Evolutionary conservation across 257 asterid genomes (phyloP), one percentile per base, ranked within the genome.

Genomic region (Plectranthus barbatus): DNA sequence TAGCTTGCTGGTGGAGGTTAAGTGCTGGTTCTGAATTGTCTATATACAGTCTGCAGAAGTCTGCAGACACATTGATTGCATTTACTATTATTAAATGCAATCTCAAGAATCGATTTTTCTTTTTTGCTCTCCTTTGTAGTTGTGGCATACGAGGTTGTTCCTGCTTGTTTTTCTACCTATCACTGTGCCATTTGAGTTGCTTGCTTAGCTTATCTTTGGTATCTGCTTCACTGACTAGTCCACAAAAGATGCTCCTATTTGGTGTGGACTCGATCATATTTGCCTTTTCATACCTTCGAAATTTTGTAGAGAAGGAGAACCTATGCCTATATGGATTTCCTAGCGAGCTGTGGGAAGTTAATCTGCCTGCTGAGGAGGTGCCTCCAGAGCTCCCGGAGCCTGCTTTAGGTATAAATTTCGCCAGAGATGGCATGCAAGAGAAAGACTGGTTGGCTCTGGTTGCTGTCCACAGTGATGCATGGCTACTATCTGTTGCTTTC

Each of bases 361-460:
- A 75, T 77, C 69, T 84, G 67, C 95, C 91, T 51, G 93, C 90
- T 66, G 93, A 84, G 75, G 94, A 87, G 77, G 91, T 87, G 74
- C 93, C 95, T 46, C 83, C 95, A 1, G 93, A 84, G 88, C 86
- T 84, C 53, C 95, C 95, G 2, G 95, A 87, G 61, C 95, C 95
- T 23, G 90, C 86, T 75, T 69, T 84, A 49, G 95, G 95, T 34
- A 87, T 87, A 31, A 87, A 84, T 80, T 87, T 87, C 77, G 91
- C 93, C 50, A 79, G 93, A 62, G 95, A 84, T 76, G 93, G 93
- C 58, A 87, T 87, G 95, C 85, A 78, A 72, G 87, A 77, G 64
- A 81, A 79, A 74, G 91, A 87, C 73, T 87, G 93, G 95, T 66
- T 84, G 62, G 84, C 93, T 64, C 75, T 87, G 75, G 95, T 87